Percentiles rank a stretch among this genome's conserved stretches.
phyloP scores from a whole-genome alignment of 371 early-diverging fungal genomes.

The Syncephalastrum sp. region DNA sequence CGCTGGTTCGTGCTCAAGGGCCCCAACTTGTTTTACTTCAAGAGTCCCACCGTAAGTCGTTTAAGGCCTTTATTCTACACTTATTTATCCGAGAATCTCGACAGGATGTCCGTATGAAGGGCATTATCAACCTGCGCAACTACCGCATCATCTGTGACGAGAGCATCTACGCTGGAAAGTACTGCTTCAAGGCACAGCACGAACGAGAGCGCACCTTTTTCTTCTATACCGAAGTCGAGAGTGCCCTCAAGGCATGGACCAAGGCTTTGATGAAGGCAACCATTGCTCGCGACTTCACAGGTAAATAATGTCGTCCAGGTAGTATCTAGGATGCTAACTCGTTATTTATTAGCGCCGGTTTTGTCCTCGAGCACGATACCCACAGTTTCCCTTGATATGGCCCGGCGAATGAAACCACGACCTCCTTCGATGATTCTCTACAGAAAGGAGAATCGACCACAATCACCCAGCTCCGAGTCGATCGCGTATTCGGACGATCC shows the following conservation, averaged over 20 bases:
- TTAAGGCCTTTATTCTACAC: background rate
- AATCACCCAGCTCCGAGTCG: background rate
- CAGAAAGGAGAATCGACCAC: conserved; percentile 11
- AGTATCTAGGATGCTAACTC: background rate
- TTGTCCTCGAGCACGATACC: conserved; percentile 67
- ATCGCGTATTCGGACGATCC: background rate
- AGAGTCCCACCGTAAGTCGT: conserved; percentile 46
- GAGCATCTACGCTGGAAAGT: conserved; percentile 64
- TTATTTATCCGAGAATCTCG: background rate
- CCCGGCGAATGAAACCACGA: conserved; percentile 61
- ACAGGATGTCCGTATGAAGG: conserved; percentile 54
- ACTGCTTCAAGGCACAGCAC: conserved; percentile 68
- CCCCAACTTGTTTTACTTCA: conserved; percentile 58
- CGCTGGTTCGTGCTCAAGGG: conserved; percentile 71
- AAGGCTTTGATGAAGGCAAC: conserved; percentile 73
- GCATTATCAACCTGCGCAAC: conserved; percentile 56
- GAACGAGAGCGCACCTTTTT: conserved; percentile 61
- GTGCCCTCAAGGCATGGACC: conserved; percentile 59
- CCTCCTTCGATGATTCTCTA: conserved; percentile 55
- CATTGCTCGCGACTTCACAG: conserved; percentile 56
- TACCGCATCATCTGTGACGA: conserved; percentile 59
- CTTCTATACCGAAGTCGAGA: conserved; percentile 63
- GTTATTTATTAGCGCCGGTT: conserved; percentile 51
- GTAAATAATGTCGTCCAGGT: conserved; percentile 20
- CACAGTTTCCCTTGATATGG: conserved; percentile 61